These are phyloP conservation scores for Arthrobotrys conoides DNA, from an alignment of 2,329 filamentous ascomycete genomes.

Conservation along the genomic window DNA sequence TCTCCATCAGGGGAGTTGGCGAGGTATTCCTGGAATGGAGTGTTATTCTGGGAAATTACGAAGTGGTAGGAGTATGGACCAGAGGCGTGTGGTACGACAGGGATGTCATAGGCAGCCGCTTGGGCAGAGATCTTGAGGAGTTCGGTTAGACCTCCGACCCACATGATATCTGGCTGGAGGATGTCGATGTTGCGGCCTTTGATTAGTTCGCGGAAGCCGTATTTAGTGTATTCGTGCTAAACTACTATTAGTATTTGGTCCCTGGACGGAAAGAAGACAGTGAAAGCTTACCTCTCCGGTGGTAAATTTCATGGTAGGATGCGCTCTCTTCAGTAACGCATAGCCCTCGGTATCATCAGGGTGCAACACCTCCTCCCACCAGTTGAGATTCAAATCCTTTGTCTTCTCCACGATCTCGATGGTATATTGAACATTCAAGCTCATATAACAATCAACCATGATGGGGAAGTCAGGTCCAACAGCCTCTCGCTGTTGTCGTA, in stretches of 20 bases:
- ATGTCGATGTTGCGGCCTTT: constrained; percentile 94
- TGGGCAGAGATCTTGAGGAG: constrained; percentile 89
- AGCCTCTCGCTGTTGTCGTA: constrained; percentile 84
- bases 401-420: constrained; percentile 90
- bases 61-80: constrained; percentile 97
- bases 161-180: constrained; percentile 97
- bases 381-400: constrained; percentile 88
- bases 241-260: background rate
- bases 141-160: constrained; percentile 93
- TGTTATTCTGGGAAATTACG: constrained; percentile 91
- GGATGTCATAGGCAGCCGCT: constrained; percentile 93
- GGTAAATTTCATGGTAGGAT: constrained; percentile 92
- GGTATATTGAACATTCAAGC: constrained; percentile 89
- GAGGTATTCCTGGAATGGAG: constrained; percentile 95
- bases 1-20: constrained; percentile 93
- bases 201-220: constrained; percentile 93
- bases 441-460: constrained; percentile 98
- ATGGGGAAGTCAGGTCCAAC: constrained; percentile 92
- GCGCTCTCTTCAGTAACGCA: constrained; percentile 87
- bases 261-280: background rate
- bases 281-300: constrained; percentile 79
- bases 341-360: constrained; percentile 95
- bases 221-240: constrained; percentile 88
- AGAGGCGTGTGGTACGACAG: constrained; percentile 93
- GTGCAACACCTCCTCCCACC: constrained; percentile 95